Base-by-base conservation (phyloP, 495 filamentous ascomycete species). In the Hypoxylon cercidicola region DNA sequence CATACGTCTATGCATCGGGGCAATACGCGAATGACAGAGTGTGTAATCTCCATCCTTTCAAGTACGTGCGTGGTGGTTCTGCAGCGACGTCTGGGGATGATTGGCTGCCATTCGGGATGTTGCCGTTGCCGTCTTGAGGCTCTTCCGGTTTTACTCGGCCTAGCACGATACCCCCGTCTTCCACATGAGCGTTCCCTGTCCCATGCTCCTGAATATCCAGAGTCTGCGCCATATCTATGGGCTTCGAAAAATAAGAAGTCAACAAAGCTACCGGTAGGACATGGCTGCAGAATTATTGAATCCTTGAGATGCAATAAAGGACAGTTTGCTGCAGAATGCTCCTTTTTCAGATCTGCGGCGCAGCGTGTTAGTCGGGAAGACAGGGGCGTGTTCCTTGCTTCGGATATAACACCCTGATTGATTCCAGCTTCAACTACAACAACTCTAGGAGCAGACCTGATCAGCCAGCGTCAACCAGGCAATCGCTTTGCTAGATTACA, bases 1-100 rank as follows among this genome's bases (percentile, higher is more conserved):
- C 4, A 21, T 8, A 9, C 11, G 3, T 30, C 6, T 37, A 13
- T 28, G 28, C 11, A 15, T 21, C 15, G 44, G 45, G 15, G 37
- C 19, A 55, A 18, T 74, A 82, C 78, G 76, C 78, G 51, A 72
- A 72, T 44, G 30, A 72, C 62, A 78, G 72, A 7, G 75, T 50
- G 30, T 79, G 56, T 18, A 82, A 64, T 67, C 74, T 78, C 81
- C 80, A 83, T 77, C 81, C 79, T 48, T 71, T 71, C n/a, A 75
- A 73, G 55, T 81, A 79, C 52, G 21, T 28, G 11, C 56, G 56
- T 18, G 58, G 50, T n/a, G 46, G 28, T 32, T 56, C 63, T 1
- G 40, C 30, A 11, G 41, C 2, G 12, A 43, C 34, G 21, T 41
- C 19, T 41, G 10, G 37, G n/a, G 44, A 23, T 7, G 7, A 19